Base-by-base conservation (phyloP, 2,329 filamentous ascomycete genomes). In the Aspergillus sp. region DNA sequence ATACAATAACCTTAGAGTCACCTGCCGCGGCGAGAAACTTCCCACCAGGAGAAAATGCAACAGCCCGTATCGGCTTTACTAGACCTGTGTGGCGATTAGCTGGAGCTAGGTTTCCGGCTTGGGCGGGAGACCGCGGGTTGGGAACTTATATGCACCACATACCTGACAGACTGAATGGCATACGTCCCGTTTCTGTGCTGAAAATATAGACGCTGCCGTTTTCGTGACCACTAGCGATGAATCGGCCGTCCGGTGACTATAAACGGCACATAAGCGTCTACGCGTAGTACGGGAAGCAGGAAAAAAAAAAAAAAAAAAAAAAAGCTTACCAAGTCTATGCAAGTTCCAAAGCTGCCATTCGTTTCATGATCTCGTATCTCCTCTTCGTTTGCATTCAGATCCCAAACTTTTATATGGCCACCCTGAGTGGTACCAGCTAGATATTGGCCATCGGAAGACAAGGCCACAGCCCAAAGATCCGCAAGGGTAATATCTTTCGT, bases 191-290 rank as follows among this genome's bases (percentile, higher is more conserved):
- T 65, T 92, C 88, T 68, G 96, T 98, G 79, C 92, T 93, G 82
- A 98, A 99, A 61, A 99, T 87, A 77, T 97, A 97, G 62, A 98
- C 85, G 12, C 87, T 88, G 15, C 95, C 95, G 68, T 90, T 96
- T 73, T 96, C 90, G 76, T 99, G 93, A 0, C 95, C 95, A 52
- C 90, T 96, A 4, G 93, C 93, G 31, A 93, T 96, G 73, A 91
- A 89, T 62, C 85, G 87, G 53, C 93, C 93, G 73, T 99, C 90
- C 19, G 79, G 72, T 59, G 84, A 87, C 84, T 86, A 50, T 12
- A 41, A n/a, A 3, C 21, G 40, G 15, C 37, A n/a, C 40, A 57
- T 69, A 35, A 68, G 65, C 25, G 41, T 52, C 23, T 14, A 23
- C 15, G 15, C 43, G 14, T 9, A 40, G 15, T 9, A 40, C 12